phyloP scores from a whole-genome alignment of 257 asterid genomes.

The Oldenlandia corymbosa region DNA sequence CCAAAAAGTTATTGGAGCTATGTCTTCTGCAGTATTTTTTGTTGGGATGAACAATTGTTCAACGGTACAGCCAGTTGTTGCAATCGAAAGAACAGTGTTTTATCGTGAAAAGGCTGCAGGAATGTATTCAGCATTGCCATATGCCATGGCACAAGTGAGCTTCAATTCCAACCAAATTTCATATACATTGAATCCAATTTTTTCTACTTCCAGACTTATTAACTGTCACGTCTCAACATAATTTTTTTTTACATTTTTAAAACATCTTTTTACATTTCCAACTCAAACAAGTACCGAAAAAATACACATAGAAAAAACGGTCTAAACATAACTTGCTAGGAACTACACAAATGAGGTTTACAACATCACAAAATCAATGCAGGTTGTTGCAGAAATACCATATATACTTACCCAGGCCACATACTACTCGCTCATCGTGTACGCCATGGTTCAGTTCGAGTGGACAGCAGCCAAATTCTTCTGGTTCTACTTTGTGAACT shows the following conservation, averaged over 20 bases:
- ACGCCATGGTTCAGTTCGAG: constrained; percentile 72
- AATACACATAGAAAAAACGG: too few species aligned
- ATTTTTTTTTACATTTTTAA: too few species aligned
- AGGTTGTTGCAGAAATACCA: constrained; percentile 66
- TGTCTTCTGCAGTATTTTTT: constrained; percentile 27
- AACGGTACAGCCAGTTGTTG: constrained; percentile 25
- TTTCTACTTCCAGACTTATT: too few species aligned
- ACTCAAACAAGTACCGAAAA: too few species aligned
- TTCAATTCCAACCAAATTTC: too few species aligned
- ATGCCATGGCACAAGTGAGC: constrained; percentile 25
- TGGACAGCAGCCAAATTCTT: constrained; percentile 53
- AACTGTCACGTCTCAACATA: too few species aligned
- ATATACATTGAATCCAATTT: too few species aligned
- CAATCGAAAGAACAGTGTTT: constrained; percentile 22
- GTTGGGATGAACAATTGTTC: constrained; percentile 27
- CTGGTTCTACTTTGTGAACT: constrained; percentile 66
- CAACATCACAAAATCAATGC: neutral
- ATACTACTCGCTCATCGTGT: constrained; percentile 61
- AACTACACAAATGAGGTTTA: too few species aligned
- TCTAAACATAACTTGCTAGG: too few species aligned
- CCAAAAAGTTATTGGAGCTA: constrained; percentile 23
- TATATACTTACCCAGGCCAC: constrained; percentile 54
- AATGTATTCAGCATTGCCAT: constrained; percentile 16
- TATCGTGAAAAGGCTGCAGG: constrained; percentile 16
- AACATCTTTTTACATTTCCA: too few species aligned